phyloP scores from a whole-genome alignment of 2,329 filamentous ascomycete genomes.

The Botryotinia globosa region DNA sequence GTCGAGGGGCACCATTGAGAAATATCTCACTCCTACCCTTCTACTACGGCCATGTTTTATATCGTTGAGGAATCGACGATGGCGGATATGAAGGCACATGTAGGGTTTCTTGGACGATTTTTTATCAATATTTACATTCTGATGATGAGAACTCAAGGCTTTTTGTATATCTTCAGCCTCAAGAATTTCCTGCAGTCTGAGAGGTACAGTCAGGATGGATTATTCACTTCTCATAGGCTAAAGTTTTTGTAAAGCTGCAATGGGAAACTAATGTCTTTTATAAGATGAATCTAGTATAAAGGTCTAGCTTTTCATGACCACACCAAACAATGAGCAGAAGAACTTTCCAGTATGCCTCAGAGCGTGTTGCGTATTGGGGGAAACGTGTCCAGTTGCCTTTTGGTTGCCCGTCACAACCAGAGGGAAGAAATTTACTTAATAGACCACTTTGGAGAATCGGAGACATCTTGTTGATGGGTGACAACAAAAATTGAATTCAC shows the following conservation, averaged over 20 bases:
- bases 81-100: background rate
- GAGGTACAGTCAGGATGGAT: background rate
- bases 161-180: background rate
- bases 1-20: background rate
- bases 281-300: background rate
- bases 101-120: too few relatives aligned
- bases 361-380: background rate
- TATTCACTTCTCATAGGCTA: background rate
- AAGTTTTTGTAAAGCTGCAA: background rate
- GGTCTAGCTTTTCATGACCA: background rate
- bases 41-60: background rate
- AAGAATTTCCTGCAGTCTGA: background rate
- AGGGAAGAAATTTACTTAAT: background rate
- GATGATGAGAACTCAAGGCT: background rate
- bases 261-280: background rate
- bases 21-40: background rate
- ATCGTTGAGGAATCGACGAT: background rate
- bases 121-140: background rate
- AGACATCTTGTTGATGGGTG: background rate
- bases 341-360: background rate
- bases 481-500: background rate
- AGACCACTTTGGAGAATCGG: too few relatives aligned
- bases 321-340: background rate
- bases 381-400: background rate
- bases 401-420: background rate